Percentiles rank a stretch among this genome's conserved stretches.
These are phyloP conservation scores for Trametes gibbosa DNA, from an alignment of 768 basidiomycete genomes.

Conservation along the genomic window DNA sequence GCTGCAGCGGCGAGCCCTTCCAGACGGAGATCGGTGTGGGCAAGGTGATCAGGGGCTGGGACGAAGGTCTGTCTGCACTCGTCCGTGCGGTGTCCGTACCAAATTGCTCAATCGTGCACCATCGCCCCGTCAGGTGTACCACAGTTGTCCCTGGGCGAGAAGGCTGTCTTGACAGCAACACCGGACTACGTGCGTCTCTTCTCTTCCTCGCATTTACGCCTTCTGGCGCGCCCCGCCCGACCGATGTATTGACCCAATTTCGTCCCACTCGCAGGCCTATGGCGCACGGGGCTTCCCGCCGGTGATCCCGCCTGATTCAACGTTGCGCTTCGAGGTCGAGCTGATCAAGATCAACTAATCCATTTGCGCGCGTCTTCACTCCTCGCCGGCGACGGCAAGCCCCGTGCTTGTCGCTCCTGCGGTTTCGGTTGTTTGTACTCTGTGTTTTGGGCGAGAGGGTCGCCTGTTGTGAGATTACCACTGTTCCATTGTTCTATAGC, in stretches of 20 bases:
- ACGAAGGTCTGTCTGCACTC: constrained; percentile 59
- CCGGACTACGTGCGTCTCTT: constrained; percentile 70
- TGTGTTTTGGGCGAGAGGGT: constrained; percentile 7
- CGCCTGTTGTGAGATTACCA: constrained; percentile 20
- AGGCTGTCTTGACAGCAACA: constrained; percentile 61
- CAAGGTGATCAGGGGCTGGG: constrained; percentile 88
- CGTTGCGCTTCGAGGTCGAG: constrained; percentile 82
- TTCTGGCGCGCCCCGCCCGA: constrained; percentile 28
- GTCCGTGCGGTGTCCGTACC: background rate
- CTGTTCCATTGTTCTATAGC: constrained; percentile 15
- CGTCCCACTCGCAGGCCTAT: constrained; percentile 50
- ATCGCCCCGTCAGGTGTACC: constrained; percentile 55
- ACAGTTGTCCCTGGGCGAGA: constrained; percentile 73
- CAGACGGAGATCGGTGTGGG: constrained; percentile 71
- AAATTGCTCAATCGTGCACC: constrained; percentile 17
- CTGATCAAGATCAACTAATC: constrained; percentile 63
- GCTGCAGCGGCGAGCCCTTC: constrained; percentile 55
- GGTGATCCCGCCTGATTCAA: constrained; percentile 73
- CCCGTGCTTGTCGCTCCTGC: background rate
- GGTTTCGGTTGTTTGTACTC: constrained; percentile 14
- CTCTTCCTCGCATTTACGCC: background rate
- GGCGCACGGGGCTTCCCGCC: constrained; percentile 74
- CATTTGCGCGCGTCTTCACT: background rate
- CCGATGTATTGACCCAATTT: constrained; percentile 5
- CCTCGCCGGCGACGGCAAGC: background rate